Evolutionary conservation across 2,329 filamentous ascomycete genomes (phyloP).

Genomic region (Pyrenophora teres): DNA sequence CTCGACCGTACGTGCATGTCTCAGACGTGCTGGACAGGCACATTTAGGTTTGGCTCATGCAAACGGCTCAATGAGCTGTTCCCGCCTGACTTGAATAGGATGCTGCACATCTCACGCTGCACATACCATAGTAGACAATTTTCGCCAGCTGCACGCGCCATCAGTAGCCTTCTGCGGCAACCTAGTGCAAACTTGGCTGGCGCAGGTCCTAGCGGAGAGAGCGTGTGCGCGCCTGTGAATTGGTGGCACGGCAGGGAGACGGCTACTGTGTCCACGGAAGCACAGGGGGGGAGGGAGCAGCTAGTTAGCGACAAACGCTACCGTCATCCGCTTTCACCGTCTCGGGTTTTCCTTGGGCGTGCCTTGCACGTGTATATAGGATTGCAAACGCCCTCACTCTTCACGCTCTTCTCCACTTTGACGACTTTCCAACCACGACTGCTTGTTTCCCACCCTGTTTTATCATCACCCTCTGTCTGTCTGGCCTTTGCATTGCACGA

Average conservation of each 20-base stretch:
- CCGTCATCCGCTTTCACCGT: constrained; percentile 34
- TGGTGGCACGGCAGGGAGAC: constrained; percentile 29
- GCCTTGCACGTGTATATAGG: constrained; percentile 26
- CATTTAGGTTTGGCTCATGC: no score
- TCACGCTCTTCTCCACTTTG: constrained; percentile 26
- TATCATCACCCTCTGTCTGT: neutral
- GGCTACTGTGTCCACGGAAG: constrained; percentile 16
- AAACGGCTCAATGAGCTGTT: no score
- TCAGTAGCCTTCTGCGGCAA: constrained; percentile 6
- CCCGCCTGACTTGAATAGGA: neutral
- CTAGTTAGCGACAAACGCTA: constrained; percentile 26
- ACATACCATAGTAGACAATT: neutral
- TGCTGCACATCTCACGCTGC: constrained; percentile 1
- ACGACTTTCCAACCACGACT: constrained; percentile 12
- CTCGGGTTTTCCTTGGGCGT: constrained; percentile 25
- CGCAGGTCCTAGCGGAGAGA: constrained; percentile 11
- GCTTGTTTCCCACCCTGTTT: constrained; percentile 1
- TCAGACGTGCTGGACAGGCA: neutral
- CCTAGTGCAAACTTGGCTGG: constrained; percentile 13
- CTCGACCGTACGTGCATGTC: neutral
- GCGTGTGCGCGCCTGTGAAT: constrained; percentile 5
- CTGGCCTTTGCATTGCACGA: neutral
- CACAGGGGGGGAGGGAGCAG: constrained; percentile 4
- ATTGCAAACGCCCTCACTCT: constrained; percentile 20
- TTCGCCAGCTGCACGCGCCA: constrained; percentile 15